Percentiles rank a stretch among this genome's conserved stretches.
phyloP scores from a whole-genome alignment of 306 rosid species.

The Begonia loranthoides region DNA sequence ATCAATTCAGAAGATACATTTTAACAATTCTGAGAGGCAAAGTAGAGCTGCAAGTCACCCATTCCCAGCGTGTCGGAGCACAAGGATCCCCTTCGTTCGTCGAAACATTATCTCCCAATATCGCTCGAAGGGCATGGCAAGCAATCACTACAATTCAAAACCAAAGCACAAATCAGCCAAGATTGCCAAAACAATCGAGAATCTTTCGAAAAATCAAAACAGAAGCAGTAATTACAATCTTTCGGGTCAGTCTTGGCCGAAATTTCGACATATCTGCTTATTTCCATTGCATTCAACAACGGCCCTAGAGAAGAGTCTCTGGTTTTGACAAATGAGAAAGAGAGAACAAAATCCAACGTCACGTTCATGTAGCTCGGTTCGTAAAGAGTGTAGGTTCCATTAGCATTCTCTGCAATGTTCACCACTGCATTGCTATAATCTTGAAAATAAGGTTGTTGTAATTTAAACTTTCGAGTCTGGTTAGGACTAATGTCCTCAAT shows the following conservation, averaged over 20 bases:
- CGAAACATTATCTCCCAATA: slow-evolving; percentile 33
- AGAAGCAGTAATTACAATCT: slow-evolving; percentile 39
- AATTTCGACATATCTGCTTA: slow-evolving; percentile 55
- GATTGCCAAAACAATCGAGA: neutral
- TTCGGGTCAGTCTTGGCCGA: slow-evolving; percentile 42
- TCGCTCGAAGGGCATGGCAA: slow-evolving; percentile 30
- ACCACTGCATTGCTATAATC: slow-evolving; percentile 80
- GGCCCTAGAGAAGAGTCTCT: slow-evolving; percentile 76
- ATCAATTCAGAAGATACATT: slow-evolving; percentile 26
- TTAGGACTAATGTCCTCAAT: slow-evolving; percentile 54
- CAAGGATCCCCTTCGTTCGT: slow-evolving; percentile 81
- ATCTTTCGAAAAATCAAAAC: neutral
- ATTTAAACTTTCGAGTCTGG: slow-evolving; percentile 68
- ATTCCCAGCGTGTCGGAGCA: slow-evolving; percentile 79
- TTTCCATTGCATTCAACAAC: slow-evolving; percentile 77
- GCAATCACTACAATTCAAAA: slow-evolving; percentile 34
- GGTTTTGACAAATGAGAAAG: slow-evolving; percentile 66
- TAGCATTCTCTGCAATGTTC: slow-evolving; percentile 92
- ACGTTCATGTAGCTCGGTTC: slow-evolving; percentile 97
- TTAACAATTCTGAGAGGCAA: slow-evolving; percentile 52
- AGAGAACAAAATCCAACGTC: slow-evolving; percentile 65
- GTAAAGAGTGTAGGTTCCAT: slow-evolving; percentile 78
- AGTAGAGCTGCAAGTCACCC: slow-evolving; percentile 59
- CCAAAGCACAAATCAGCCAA: slow-evolving; percentile 17
- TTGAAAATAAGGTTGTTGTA: slow-evolving; percentile 46